These are phyloP conservation scores for Microbotryomycetes sp. DNA, from an alignment of 1,284 basidiomycete species.

Conservation along the genomic window DNA sequence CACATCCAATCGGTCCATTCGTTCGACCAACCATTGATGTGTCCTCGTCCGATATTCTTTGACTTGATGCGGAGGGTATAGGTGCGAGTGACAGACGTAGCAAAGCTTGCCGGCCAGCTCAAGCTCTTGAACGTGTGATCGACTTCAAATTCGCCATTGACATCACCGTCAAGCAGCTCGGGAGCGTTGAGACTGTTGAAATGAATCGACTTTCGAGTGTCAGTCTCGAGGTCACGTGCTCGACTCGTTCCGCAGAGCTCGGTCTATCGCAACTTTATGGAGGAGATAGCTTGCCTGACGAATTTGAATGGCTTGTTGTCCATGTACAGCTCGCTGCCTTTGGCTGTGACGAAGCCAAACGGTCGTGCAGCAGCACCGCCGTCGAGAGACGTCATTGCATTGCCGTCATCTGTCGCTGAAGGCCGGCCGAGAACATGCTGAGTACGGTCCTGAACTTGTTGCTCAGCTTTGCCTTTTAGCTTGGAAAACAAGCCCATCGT, in stretches of 20 bases:
- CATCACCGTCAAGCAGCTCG: constrained; percentile 33
- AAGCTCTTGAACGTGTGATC: constrained; percentile 26
- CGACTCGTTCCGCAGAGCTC: no score
- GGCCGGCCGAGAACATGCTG: neutral
- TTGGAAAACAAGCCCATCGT: neutral
- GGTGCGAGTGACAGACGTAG: constrained; percentile 31
- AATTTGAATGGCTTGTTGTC: constrained; percentile 20
- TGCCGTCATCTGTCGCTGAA: neutral
- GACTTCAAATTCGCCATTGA: constrained; percentile 26
- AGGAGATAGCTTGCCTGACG: constrained; percentile 2
- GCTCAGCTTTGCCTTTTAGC: neutral
- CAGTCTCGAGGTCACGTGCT: neutral
- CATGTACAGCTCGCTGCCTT: constrained; percentile 15
- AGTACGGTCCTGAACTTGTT: neutral
- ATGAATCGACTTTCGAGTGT: neutral
- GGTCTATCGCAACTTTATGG: no score
- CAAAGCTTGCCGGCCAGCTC: constrained; percentile 21
- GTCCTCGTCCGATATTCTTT: constrained; percentile 32
- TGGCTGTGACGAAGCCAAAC: constrained; percentile 7
- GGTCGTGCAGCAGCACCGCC: neutral
- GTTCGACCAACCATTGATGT: constrained; percentile 34
- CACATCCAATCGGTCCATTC: constrained; percentile 36
- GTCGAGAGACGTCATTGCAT: no score
- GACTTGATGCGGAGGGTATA: constrained; percentile 34
- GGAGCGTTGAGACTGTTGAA: constrained; percentile 29